These are phyloP conservation scores for Gigaspora rosea DNA, from an alignment of 192 early-diverging fungal genomes.

Conservation along the genomic window DNA sequence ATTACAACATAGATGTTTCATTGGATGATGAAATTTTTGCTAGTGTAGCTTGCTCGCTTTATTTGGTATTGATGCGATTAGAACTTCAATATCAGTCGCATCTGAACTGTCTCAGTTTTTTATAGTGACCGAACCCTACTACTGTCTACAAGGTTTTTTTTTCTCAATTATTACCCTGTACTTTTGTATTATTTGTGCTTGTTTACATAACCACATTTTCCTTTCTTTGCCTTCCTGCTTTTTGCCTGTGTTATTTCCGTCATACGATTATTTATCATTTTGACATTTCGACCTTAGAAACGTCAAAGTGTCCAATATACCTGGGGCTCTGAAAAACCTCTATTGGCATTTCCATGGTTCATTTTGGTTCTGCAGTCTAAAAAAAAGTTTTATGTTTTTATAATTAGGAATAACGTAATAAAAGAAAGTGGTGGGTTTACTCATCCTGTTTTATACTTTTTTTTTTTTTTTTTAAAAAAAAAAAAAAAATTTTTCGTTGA, in stretches of 20 bases:
- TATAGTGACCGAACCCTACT: background rate
- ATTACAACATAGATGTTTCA: background rate
- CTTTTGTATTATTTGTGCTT: background rate
- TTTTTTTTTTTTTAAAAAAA: too few species aligned
- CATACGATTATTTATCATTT: background rate
- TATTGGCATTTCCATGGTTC: too few species aligned
- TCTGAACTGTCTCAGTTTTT: background rate
- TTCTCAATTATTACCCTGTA: background rate
- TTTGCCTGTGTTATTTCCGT: background rate
- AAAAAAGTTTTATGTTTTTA: too few species aligned
- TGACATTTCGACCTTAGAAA: background rate
- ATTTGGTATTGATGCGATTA: background rate
- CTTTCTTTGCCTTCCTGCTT: background rate
- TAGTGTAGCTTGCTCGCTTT: background rate
- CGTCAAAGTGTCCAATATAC: too few species aligned
- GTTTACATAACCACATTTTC: background rate
- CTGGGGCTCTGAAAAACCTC: too few species aligned
- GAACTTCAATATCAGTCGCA: background rate
- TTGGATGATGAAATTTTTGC: background rate
- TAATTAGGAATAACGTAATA: too few species aligned
- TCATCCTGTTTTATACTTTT: too few species aligned
- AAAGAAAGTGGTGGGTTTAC: too few species aligned
- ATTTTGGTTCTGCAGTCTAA: too few species aligned
- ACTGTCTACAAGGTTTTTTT: background rate
- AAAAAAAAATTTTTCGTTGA: too few species aligned